phyloP scores from a whole-genome alignment of 495 filamentous ascomycete species.

The Hypoxylon lienhwacheense region DNA sequence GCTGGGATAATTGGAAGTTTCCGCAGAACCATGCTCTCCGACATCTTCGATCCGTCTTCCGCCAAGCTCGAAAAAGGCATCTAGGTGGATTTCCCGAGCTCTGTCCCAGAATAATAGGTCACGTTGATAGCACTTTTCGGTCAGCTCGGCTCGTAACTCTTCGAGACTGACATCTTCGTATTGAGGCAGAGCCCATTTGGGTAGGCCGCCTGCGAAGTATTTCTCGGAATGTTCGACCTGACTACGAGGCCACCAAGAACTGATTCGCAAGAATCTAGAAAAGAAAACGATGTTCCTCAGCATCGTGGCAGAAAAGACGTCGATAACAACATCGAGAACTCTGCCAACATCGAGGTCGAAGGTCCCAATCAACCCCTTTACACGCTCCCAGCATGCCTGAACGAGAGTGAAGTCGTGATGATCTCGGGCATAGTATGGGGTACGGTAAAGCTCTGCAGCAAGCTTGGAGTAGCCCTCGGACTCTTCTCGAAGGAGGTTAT shows the following conservation, averaged over 20 bases:
- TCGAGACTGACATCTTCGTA: slow-evolving; percentile 63
- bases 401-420: slow-evolving; percentile 40
- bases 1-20: slow-evolving; percentile 43
- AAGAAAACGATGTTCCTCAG: slow-evolving; percentile 89
- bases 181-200: slow-evolving; percentile 78
- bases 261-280: slow-evolving; percentile 82
- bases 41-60: slow-evolving; percentile 57
- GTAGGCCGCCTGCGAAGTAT: slow-evolving; percentile 59
- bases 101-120: slow-evolving; percentile 81
- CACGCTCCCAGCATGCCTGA: slow-evolving; percentile 56
- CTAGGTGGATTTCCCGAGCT: slow-evolving; percentile 71
- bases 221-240: slow-evolving; percentile 39
- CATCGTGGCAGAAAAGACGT: slow-evolving; percentile 83
- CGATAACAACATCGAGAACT: slow-evolving; percentile 87
- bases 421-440: slow-evolving; percentile 55
- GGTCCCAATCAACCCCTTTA: slow-evolving; percentile 89
- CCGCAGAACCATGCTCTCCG: slow-evolving; percentile 51
- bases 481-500: slow-evolving; percentile 94
- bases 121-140: slow-evolving; percentile 57
- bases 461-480: slow-evolving; percentile 92
- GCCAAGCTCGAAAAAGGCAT: slow-evolving; percentile 87
- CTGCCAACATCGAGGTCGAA: slow-evolving; percentile 94
- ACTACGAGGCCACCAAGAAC: slow-evolving; percentile 94
- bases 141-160: slow-evolving; percentile 42
- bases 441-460: slow-evolving; percentile 84